These are phyloP conservation scores for Cystoderma amianthinum DNA, from an alignment of 768 basidiomycete species.

Conservation along the genomic window DNA sequence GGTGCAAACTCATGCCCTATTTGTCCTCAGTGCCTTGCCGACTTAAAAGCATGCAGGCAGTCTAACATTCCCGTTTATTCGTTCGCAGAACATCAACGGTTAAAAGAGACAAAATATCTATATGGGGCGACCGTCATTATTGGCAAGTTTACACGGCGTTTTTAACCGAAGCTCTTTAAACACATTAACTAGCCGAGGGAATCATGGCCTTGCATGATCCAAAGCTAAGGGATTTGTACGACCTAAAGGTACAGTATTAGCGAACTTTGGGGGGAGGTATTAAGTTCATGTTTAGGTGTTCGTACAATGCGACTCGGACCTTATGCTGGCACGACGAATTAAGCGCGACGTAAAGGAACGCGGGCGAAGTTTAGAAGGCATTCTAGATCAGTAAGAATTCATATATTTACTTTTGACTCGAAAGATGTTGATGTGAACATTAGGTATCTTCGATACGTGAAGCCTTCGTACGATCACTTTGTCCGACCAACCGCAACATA, in stretches of 20 bases:
- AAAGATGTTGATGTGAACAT: neutral
- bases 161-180: neutral
- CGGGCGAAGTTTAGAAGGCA: constrained; percentile 76
- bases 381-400: constrained; percentile 73
- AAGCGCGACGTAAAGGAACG: constrained; percentile 84
- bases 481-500: constrained; percentile 81
- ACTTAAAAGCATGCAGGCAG: constrained; percentile 79
- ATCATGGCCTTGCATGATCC: constrained; percentile 88
- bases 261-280: neutral
- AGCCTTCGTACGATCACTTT: constrained; percentile 91
- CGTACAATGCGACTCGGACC: constrained; percentile 90
- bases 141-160: constrained; percentile 28
- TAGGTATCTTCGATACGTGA: constrained; percentile 92
- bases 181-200: constrained; percentile 62
- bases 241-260: constrained; percentile 77
- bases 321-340: constrained; percentile 95
- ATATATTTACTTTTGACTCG: no score
- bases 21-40: constrained; percentile 62
- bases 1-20: neutral
- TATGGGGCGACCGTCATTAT: constrained; percentile 94
- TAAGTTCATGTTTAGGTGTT: constrained; percentile 46
- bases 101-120: constrained; percentile 75
- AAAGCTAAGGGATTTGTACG: constrained; percentile 72
- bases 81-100: constrained; percentile 82
- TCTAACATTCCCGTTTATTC: constrained; percentile 93